phyloP scores from a whole-genome alignment of 768 basidiomycete species.

The Nidularia pulvinata region DNA sequence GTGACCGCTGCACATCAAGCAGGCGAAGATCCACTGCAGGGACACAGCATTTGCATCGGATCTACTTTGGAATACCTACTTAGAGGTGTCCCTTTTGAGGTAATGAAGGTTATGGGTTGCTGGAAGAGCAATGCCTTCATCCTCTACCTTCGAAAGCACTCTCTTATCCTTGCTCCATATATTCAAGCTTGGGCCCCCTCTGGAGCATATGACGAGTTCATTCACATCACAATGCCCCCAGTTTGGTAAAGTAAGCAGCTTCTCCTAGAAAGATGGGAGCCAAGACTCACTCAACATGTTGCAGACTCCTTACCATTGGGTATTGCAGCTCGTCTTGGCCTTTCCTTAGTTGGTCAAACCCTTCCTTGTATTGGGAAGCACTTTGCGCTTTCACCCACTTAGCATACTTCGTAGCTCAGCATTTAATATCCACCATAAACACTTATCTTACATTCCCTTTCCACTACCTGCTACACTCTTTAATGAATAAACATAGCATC shows the following conservation, averaged over 20 bases:
- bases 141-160: conserved; percentile 1
- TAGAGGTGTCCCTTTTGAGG: conserved; percentile 23
- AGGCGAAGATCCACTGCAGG: conserved; percentile 8
- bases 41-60: conserved; percentile 20
- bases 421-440: too few relatives aligned
- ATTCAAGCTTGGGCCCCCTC: neutral
- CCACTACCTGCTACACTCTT: too few relatives aligned
- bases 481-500: too few relatives aligned
- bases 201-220: neutral
- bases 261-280: conserved; percentile 4
- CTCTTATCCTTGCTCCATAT: neutral
- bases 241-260: neutral
- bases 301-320: conserved; percentile 6
- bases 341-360: too few relatives aligned
- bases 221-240: neutral
- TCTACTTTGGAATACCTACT: conserved; percentile 30
- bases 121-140: conserved; percentile 26
- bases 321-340: conserved; percentile 6
- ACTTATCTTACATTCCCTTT: too few relatives aligned
- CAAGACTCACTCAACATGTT: conserved; percentile 6
- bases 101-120: conserved; percentile 3
- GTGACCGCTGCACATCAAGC: conserved; percentile 3
- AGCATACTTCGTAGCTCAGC: too few relatives aligned
- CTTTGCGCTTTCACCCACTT: too few relatives aligned
- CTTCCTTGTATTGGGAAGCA: too few relatives aligned